Evolutionary conservation across 2,329 filamentous ascomycete species (phyloP).

Genomic region (Alternaria brassicicola): DNA sequence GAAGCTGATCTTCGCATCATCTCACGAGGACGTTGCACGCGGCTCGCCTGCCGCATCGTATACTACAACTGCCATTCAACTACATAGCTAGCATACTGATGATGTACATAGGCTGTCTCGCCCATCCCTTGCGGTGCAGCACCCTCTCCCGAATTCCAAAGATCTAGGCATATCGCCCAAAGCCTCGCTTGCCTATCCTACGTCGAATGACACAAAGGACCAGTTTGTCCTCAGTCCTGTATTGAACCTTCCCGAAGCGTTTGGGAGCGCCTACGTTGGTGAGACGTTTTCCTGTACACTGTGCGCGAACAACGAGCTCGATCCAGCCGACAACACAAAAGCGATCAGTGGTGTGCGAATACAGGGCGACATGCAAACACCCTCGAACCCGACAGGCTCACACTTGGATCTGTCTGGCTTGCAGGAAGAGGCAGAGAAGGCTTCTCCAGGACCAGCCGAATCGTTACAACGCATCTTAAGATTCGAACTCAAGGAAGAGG

Average conservation of each 20-base stretch:
- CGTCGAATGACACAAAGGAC: conserved; percentile 53
- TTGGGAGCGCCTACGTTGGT: conserved; percentile 93
- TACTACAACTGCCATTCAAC: background rate
- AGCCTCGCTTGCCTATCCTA: conserved; percentile 73
- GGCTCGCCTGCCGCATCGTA: background rate
- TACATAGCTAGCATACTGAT: background rate
- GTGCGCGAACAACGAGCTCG: conserved; percentile 89
- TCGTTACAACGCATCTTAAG: conserved; percentile 82
- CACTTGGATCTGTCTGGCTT: conserved; percentile 62
- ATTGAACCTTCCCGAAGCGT: conserved; percentile 85
- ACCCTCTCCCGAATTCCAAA: conserved; percentile 64
- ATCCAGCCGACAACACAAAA: conserved; percentile 46
- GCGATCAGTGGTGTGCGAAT: conserved; percentile 78
- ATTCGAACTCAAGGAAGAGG: conserved; percentile 92
- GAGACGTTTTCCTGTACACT: conserved; percentile 94
- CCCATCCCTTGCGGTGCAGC: conserved; percentile 75
- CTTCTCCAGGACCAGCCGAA: conserved; percentile 61
- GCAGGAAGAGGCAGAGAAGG: conserved; percentile 48
- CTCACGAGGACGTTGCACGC: too few relatives aligned
- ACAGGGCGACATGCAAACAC: conserved; percentile 94
- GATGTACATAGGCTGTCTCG: conserved; percentile 72
- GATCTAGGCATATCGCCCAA: conserved; percentile 60
- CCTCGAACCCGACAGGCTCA: conserved; percentile 68
- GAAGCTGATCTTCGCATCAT: background rate
- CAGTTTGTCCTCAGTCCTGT: conserved; percentile 64